Conservation (phyloP, 768 basidiomycete genomes). For the Suillus sp. region DNA sequence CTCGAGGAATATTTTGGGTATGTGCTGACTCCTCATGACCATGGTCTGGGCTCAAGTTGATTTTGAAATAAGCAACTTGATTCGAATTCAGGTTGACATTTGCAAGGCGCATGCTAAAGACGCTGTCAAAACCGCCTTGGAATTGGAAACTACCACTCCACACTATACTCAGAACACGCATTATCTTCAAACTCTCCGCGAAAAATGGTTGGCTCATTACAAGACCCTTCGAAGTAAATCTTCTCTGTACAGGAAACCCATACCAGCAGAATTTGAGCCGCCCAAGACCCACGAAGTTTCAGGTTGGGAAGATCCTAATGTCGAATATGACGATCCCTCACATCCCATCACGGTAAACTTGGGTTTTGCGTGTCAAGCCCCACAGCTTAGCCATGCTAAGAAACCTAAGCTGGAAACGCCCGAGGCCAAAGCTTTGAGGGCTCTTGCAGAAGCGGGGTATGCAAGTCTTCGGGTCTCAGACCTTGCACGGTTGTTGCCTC, state of each 20-base stretch:
- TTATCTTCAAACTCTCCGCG: slow-evolving; percentile 17
- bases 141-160: slow-evolving; percentile 39
- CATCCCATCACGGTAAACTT: too few species aligned
- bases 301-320: too few species aligned
- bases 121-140: slow-evolving; percentile 37
- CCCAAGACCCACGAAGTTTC: too few species aligned
- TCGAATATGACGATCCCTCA: too few species aligned
- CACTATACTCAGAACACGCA: slow-evolving; percentile 37
- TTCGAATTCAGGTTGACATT: slow-evolving; percentile 31
- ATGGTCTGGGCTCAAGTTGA: slow-evolving; percentile 11
- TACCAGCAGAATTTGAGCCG: too few species aligned
- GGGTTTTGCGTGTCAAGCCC: too few species aligned
- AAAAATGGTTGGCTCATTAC: slow-evolving; percentile 21
- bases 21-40: slow-evolving; percentile 16
- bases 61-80: slow-evolving; percentile 26
- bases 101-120: slow-evolving; percentile 25
- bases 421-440: slow-evolving; percentile 22
- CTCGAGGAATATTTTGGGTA: slow-evolving; percentile 42
- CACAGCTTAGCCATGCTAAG: too few species aligned
- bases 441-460: slow-evolving; percentile 36
- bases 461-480: slow-evolving; percentile 19
- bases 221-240: slow-evolving; percentile 15
- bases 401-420: background rate
- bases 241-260: background rate
- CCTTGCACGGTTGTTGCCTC: slow-evolving; percentile 22